Base-by-base conservation (phyloP, 306 rosid genomes). In the Malus asiatica region DNA sequence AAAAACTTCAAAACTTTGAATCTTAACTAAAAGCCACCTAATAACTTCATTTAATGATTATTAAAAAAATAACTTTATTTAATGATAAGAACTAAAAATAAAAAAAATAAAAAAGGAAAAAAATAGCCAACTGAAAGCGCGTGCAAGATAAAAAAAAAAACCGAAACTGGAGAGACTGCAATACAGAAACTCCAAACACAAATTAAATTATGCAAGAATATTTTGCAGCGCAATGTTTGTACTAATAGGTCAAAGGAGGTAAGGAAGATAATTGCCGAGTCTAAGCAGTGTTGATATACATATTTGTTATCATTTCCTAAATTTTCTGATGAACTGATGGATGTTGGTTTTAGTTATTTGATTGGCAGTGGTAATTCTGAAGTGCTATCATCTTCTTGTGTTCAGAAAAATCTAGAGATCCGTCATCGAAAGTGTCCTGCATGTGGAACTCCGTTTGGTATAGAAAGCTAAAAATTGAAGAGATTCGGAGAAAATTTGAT, bases 191-290 rank as follows among this genome's bases (percentile, higher is more conserved):
- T 95, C 51, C 96, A 95, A 82, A 90, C 88, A 55, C 97, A 95
- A 76, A 90, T 90, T 33, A 85, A 83, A 69, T 81, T 83, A 48
- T 95, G 90, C 88, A 92, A 92, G 83, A 82, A 90, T 73, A 85
- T 95, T 84, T 84, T 95, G 77, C 92, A 95, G 85, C 92, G 99
- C 76, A 91, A 93, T 19, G 96, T 92, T 66, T 95, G 97, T 78
- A 86, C 90, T 40, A 97, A 95, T 82, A 95, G 97, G 62, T 97
- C 96, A 10, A 95, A 95, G 86, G 99, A 95, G 99, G 99, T 95
- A 75, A 77, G 79, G 71, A 63, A 65, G 48, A 71, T 68, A 52
- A 66, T 52, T 61, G 66, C 66, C 59, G 23, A 33, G 1, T 59
- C 40, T 42, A 63, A 48, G 58, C 64, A 40, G 59, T 74, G 23